These are phyloP conservation scores for Amaranthus palmeri DNA, from an alignment of 148 eudicot species.

Conservation along the genomic window DNA sequence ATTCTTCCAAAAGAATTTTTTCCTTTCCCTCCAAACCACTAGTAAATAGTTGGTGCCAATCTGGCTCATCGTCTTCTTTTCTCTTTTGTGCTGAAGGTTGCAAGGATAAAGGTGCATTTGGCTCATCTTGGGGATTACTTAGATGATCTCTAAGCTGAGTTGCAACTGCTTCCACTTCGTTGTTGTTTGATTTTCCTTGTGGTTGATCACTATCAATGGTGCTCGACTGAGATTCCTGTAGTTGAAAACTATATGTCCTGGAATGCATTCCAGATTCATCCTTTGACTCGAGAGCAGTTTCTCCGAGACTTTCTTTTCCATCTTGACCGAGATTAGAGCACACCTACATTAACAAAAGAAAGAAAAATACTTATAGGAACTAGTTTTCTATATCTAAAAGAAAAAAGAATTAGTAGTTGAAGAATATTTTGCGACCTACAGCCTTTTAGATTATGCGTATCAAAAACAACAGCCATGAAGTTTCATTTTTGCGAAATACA, in stretches of 20 bases:
- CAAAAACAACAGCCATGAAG: too few species aligned
- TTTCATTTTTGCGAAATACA: too few species aligned
- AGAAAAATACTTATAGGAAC: too few species aligned
- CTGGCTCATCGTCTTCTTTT: constrained; percentile 39
- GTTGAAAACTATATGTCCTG: not conserved
- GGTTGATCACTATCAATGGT: constrained; percentile 1
- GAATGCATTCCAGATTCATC: constrained; percentile 7
- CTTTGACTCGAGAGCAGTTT: constrained; percentile 7
- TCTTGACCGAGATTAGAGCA: constrained; percentile 12
- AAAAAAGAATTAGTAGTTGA: too few species aligned
- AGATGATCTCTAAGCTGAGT: constrained; percentile 3
- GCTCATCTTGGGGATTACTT: constrained; percentile 6
- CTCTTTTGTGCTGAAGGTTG: constrained; percentile 10
- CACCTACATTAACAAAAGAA: not conserved
- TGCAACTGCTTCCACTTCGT: constrained; percentile 15
- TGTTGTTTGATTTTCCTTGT: not conserved
- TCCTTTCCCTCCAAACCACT: constrained; percentile 68
- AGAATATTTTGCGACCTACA: too few species aligned
- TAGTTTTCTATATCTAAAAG: too few species aligned
- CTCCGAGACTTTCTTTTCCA: too few species aligned
- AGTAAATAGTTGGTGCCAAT: constrained; percentile 64
- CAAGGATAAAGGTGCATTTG: constrained; percentile 6
- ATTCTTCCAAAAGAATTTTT: constrained; percentile 64
- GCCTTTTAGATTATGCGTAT: too few species aligned
- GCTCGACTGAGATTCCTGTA: constrained; percentile 1